Percentiles rank a stretch among this genome's conserved stretches.
These are phyloP conservation scores for Wallacemonas sp. DNA, from an alignment of 208 protist species.

Conservation along the genomic window DNA sequence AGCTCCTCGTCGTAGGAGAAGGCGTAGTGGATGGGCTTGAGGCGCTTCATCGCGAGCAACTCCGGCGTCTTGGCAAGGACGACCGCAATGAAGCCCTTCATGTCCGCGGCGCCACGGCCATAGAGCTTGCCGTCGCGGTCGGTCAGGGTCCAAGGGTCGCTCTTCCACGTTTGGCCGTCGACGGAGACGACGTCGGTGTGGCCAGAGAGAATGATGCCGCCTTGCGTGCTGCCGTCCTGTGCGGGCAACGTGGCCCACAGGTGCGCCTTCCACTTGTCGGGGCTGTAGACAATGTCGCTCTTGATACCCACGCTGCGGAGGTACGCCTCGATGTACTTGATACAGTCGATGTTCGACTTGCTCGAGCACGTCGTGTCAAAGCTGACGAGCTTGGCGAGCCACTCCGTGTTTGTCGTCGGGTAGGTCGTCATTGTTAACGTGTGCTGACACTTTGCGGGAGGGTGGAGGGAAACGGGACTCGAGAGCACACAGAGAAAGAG, in stretches of 20 bases:
- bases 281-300: slow-evolving; percentile 35
- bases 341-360: neutral
- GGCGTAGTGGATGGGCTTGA: slow-evolving; percentile 51
- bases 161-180: slow-evolving; percentile 64
- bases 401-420: slow-evolving; percentile 11
- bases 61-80: slow-evolving; percentile 32
- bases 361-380: slow-evolving; percentile 10
- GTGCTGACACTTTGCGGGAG: neutral
- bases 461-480: neutral
- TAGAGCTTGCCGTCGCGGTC: slow-evolving; percentile 56
- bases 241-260: slow-evolving; percentile 58
- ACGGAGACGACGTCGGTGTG: slow-evolving; percentile 76
- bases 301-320: slow-evolving; percentile 22
- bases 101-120: slow-evolving; percentile 52
- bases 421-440: neutral
- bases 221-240: slow-evolving; percentile 31
- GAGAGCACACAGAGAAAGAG: slow-evolving; percentile 4
- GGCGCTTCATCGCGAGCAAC: slow-evolving; percentile 37
- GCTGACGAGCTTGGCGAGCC: slow-evolving; percentile 11
- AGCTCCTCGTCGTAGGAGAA: slow-evolving; percentile 57
- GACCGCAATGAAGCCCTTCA: slow-evolving; percentile 66
- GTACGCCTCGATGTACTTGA: slow-evolving; percentile 3
- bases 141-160: slow-evolving; percentile 46
- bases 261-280: slow-evolving; percentile 43
- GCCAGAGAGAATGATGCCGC: slow-evolving; percentile 53